These are phyloP conservation scores for Neonectria faginata DNA, from an alignment of 2,329 filamentous ascomycete genomes.

Conservation along the genomic window DNA sequence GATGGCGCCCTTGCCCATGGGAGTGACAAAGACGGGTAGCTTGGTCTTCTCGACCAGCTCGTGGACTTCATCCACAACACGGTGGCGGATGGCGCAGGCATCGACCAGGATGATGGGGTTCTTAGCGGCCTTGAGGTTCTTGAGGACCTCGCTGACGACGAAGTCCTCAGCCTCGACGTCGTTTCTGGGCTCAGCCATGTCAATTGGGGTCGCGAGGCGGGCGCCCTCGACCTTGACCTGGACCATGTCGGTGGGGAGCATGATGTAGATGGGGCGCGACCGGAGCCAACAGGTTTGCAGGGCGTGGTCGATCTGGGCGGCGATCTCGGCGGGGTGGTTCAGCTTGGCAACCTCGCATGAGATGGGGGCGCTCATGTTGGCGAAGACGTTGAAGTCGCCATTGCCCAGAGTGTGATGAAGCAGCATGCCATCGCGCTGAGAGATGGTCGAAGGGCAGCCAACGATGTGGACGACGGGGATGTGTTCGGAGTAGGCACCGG, in stretches of 20 bases:
- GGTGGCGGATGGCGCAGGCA: constrained; percentile 83
- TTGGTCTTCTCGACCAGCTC: constrained; percentile 78
- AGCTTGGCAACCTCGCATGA: constrained; percentile 79
- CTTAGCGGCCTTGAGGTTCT: constrained; percentile 78
- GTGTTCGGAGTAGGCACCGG: constrained; percentile 79
- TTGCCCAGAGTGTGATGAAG: constrained; percentile 79
- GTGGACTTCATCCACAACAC: constrained; percentile 78
- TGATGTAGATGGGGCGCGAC: constrained; percentile 85
- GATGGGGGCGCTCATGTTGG: constrained; percentile 79
- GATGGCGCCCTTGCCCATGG: constrained; percentile 89
- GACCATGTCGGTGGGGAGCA: constrained; percentile 84
- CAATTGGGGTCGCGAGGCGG: constrained; percentile 76
- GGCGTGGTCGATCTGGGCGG: constrained; percentile 80
- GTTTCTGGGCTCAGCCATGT: constrained; percentile 73
- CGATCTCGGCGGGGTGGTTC: constrained; percentile 75
- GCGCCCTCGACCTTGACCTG: constrained; percentile 80
- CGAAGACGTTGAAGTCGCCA: constrained; percentile 85
- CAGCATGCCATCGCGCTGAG: constrained; percentile 61
- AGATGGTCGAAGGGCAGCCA: constrained; percentile 62
- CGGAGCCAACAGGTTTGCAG: constrained; percentile 79
- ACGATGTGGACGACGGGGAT: constrained; percentile 79
- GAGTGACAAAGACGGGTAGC: constrained; percentile 86
- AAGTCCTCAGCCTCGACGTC: constrained; percentile 80
- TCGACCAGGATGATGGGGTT: constrained; percentile 85
- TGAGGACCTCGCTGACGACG: constrained; percentile 82